Conservation (phyloP, 768 basidiomycete species). For the Baorangia bicolor region DNA sequence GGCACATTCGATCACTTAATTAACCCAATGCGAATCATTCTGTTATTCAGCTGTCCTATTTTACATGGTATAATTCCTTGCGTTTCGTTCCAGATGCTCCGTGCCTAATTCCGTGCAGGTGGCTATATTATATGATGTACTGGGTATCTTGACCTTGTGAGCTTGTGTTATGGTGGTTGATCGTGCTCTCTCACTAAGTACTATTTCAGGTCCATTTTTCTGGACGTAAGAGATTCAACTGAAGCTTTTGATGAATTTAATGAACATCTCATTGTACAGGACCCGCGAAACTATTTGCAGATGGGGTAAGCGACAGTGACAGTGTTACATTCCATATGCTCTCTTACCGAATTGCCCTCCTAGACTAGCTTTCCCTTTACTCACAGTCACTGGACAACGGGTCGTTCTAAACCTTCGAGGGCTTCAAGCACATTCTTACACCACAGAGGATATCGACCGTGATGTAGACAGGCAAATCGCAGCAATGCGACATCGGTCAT, state of each 20-base stretch:
- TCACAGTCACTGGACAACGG: too few relatives aligned
- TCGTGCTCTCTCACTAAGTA: background rate
- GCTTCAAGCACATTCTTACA: too few relatives aligned
- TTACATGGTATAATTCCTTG: background rate
- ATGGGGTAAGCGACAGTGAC: too few relatives aligned
- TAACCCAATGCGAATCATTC: background rate
- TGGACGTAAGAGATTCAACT: background rate
- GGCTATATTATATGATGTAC: constrained; percentile 2
- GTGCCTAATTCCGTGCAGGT: background rate
- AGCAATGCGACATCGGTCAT: too few relatives aligned
- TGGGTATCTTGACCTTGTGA: constrained; percentile 1
- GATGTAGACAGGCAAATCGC: too few relatives aligned
- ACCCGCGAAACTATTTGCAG: background rate
- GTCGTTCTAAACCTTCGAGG: too few relatives aligned
- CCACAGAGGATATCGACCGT: too few relatives aligned
- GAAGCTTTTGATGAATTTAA: background rate
- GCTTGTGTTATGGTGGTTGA: background rate
- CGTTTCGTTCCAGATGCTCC: too few relatives aligned
- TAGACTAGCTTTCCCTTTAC: too few relatives aligned
- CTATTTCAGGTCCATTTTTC: background rate
- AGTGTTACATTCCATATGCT: too few relatives aligned
- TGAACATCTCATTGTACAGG: background rate
- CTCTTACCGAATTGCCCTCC: too few relatives aligned
- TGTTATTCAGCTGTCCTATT: background rate
- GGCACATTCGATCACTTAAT: background rate